Evolutionary conservation across 1,139 yeast species (phyloP).

Genomic region (Magnusiomyces paraingens): DNA sequence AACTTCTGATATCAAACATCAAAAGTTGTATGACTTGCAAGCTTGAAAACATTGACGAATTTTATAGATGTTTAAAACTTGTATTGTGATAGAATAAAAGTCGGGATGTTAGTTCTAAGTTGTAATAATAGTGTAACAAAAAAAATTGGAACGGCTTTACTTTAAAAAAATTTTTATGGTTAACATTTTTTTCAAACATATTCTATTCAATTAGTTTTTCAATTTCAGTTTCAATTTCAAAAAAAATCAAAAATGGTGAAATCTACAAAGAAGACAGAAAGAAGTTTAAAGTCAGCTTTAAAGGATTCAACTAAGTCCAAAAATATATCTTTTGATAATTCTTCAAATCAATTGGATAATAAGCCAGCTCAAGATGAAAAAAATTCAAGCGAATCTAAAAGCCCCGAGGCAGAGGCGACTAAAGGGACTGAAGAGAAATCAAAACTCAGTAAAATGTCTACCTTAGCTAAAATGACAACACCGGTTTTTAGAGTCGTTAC

Average conservation of each 20-base stretch:
- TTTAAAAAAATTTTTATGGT: background rate
- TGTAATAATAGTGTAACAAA: background rate
- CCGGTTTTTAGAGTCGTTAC: conserved; percentile 66
- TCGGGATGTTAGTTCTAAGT: too few species aligned
- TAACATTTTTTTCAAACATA: background rate
- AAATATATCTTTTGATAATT: background rate
- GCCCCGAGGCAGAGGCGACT: background rate
- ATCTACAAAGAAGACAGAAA: background rate
- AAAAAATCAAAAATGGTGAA: background rate
- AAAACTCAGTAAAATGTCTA: background rate
- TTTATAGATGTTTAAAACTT: too few species aligned
- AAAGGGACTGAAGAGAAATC: background rate
- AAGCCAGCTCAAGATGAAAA: background rate
- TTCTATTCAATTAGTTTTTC: background rate
- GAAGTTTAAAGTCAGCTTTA: background rate
- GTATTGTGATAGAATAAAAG: too few species aligned
- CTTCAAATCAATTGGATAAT: background rate
- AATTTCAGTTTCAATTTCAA: background rate
- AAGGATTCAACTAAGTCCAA: background rate
- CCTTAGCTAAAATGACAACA: background rate
- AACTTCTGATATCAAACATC: too few species aligned
- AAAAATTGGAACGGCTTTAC: background rate
- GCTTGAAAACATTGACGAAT: too few species aligned
- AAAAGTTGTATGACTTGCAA: too few species aligned
- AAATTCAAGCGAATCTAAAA: background rate